These are phyloP conservation scores for Calonectria hongkongensis DNA, from an alignment of 2,329 filamentous ascomycete genomes.

Conservation along the genomic window DNA sequence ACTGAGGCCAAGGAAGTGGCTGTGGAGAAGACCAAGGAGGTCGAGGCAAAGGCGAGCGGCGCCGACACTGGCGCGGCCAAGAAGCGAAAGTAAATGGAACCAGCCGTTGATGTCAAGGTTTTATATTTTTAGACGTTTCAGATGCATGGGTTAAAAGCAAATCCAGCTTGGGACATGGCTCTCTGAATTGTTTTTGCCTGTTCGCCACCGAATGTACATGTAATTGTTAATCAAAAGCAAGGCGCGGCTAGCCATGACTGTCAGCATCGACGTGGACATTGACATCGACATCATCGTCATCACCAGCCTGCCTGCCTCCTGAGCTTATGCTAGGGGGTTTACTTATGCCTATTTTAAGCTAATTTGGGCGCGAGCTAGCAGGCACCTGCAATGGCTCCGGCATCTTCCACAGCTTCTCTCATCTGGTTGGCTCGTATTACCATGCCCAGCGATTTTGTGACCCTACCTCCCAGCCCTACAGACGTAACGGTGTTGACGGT, in stretches of 20 bases:
- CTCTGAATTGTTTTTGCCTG: constrained; percentile 7
- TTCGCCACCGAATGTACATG: constrained; percentile 1
- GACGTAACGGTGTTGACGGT: constrained; percentile 8
- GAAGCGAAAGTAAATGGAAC: constrained; percentile 62
- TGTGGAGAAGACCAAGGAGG: constrained; percentile 61
- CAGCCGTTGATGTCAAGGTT: not conserved
- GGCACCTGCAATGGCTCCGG: not conserved
- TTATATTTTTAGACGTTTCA: constrained; percentile 13
- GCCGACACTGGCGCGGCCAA: constrained; percentile 67
- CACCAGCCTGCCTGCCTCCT: not conserved
- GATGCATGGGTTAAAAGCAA: constrained; percentile 20
- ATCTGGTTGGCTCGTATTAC: constrained; percentile 24
- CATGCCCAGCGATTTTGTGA: constrained; percentile 5
- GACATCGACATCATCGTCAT: not conserved
- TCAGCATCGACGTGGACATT: not conserved
- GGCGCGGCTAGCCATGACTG: not conserved
- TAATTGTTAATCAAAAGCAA: constrained; percentile 30
- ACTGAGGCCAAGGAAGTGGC: constrained; percentile 63
- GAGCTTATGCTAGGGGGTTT: not conserved
- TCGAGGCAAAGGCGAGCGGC: constrained; percentile 68
- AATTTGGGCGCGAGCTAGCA: constrained; percentile 3
- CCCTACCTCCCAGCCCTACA: constrained; percentile 39
- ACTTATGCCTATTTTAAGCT: constrained; percentile 27
- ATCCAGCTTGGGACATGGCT: not conserved
- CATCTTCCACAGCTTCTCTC: not conserved